These are phyloP conservation scores for Beauveria brongniartii DNA, from an alignment of 2,329 filamentous ascomycete genomes.

Conservation along the genomic window DNA sequence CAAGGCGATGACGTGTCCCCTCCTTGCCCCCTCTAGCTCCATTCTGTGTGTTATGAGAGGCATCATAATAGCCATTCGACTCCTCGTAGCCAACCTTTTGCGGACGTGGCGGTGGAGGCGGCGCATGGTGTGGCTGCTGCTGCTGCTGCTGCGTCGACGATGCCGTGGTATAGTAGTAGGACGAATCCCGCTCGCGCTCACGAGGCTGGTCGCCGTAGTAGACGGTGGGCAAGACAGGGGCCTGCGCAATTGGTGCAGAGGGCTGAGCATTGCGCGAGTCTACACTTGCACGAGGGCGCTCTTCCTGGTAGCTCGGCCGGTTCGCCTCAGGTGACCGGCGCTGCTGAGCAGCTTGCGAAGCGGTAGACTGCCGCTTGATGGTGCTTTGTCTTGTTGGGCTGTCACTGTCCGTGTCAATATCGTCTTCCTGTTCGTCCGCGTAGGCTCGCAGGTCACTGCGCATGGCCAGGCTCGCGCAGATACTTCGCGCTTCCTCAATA, in stretches of 20 bases:
- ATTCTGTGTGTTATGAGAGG: slow-evolving; percentile 15
- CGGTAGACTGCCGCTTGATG: slow-evolving; percentile 2
- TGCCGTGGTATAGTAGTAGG: slow-evolving; percentile 20
- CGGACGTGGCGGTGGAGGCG: slow-evolving; percentile 29
- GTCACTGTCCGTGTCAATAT: slow-evolving; percentile 24
- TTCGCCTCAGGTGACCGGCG: slow-evolving; percentile 14
- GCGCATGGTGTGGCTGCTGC: slow-evolving; percentile 17
- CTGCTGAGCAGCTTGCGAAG: slow-evolving; percentile 8
- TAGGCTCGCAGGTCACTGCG: slow-evolving; percentile 39
- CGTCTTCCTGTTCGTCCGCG: slow-evolving; percentile 28
- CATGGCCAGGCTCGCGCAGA: slow-evolving; percentile 44
- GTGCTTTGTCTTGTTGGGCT: slow-evolving; percentile 14
- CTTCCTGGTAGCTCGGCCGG: slow-evolving; percentile 17
- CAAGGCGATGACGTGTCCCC: slow-evolving; percentile 7
- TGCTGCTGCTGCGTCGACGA: slow-evolving; percentile 8
- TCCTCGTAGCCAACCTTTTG: slow-evolving; percentile 30
- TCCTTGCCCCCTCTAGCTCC: slow-evolving; percentile 1
- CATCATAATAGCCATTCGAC: slow-evolving; percentile 25
- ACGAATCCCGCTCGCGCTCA: slow-evolving; percentile 23
- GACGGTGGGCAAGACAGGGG: neutral
- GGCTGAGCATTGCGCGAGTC: slow-evolving; percentile 9
- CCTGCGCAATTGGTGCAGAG: slow-evolving; percentile 8
- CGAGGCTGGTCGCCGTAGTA: slow-evolving; percentile 5
- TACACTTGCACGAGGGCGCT: slow-evolving; percentile 12
- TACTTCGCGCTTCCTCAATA: slow-evolving; percentile 14